Evolutionary conservation across 1,139 yeast species (phyloP).

Genomic region (Sugiyamaella pinicola): DNA sequence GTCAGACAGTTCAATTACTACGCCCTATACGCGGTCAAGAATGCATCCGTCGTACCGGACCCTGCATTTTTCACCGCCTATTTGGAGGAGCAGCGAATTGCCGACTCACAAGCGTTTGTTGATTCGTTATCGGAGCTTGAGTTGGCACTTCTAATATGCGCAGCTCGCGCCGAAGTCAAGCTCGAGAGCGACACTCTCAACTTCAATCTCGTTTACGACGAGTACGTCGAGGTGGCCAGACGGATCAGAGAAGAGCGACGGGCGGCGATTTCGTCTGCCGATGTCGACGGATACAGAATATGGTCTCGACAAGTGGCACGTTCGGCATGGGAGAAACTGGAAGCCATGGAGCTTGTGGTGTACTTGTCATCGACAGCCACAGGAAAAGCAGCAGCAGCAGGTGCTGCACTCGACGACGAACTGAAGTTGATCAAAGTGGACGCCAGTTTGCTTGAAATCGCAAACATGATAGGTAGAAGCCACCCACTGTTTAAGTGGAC

Average conservation of each 20-base stretch:
- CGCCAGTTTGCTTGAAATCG: constrained; percentile 40
- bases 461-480: constrained; percentile 37
- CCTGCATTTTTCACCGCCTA: constrained; percentile 42
- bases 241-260: constrained; percentile 49
- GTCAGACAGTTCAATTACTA: constrained; percentile 56
- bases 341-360: constrained; percentile 37
- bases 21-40: constrained; percentile 52
- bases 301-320: constrained; percentile 42
- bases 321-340: constrained; percentile 44
- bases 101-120: constrained; percentile 41
- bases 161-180: constrained; percentile 69
- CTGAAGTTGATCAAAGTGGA: constrained; percentile 42
- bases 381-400: constrained; percentile 23
- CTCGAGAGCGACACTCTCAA: constrained; percentile 57
- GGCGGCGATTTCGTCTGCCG: constrained; percentile 32
- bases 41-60: constrained; percentile 39
- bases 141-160: constrained; percentile 65
- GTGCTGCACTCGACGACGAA: constrained; percentile 35
- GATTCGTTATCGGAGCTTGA: constrained; percentile 68
- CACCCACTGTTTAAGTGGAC: constrained; percentile 42
- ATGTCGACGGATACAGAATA: constrained; percentile 37
- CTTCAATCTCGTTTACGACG: constrained; percentile 76
- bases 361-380: constrained; percentile 26
- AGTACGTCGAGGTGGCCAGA: constrained; percentile 63
- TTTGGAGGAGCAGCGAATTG: constrained; percentile 34